A percentile compares a stretch with the other conserved stretches of the same genome.
Conservation (phyloP, 306 rosid species). For the Abrus pulchellus region DNA sequence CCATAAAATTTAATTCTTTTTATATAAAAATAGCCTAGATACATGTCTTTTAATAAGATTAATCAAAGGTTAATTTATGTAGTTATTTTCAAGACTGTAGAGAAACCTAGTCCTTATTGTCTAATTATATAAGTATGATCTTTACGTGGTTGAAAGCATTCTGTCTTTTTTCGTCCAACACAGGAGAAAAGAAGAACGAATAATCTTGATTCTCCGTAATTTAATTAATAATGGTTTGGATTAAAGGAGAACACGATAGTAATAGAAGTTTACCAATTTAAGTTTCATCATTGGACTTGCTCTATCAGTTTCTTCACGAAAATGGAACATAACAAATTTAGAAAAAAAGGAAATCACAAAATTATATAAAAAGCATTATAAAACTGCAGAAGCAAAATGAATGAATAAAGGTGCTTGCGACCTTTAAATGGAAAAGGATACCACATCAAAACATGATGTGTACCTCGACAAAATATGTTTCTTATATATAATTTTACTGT, state of each 20-base stretch:
- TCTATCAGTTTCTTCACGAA: neutral
- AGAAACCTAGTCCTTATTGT: too few species aligned
- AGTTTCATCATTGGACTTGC: neutral
- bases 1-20: too few species aligned
- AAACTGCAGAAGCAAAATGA: too few species aligned
- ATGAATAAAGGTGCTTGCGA: neutral
- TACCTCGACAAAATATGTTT: neutral
- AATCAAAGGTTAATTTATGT: too few species aligned
- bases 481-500: neutral
- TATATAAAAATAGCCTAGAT: too few species aligned
- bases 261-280: neutral
- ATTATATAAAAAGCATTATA: slow-evolving; percentile 20
- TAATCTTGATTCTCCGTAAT: neutral
- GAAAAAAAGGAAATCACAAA: neutral
- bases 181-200: neutral
- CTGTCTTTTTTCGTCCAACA: too few species aligned
- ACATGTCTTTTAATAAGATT: too few species aligned
- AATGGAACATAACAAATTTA: neutral
- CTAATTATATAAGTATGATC: too few species aligned
- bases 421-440: slow-evolving; percentile 29
- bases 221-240: neutral
- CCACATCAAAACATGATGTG: slow-evolving; percentile 27
- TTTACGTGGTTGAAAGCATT: too few species aligned
- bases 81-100: too few species aligned
- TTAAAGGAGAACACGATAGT: neutral